Evolutionary conservation across 164 flowering plant species (phyloP), one percentile per base, ranked within the genome.

Genomic region (Vitis rupestris): DNA sequence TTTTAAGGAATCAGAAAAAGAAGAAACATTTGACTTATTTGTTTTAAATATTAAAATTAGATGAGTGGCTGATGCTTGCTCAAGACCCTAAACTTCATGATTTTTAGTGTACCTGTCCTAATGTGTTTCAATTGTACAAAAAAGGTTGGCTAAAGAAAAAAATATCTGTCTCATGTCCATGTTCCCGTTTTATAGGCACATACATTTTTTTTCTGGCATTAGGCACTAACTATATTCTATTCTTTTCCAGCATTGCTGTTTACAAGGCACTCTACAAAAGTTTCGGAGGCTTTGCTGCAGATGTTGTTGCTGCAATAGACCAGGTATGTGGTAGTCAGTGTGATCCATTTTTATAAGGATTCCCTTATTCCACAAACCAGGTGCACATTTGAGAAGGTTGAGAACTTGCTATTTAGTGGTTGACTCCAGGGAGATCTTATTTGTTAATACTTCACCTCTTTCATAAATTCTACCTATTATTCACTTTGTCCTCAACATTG

Each of bases 201-300:
- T 54, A 11, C 2, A 23, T 23, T 23, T 23, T 23, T 50, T 54
- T 53, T 61, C 0, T 47, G 16, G 27, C n/a, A 10, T 53, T 58
- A 59, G 9, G 14, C 17, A 16, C 12, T 59, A 13, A 68, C 61
- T 68, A 61, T n/a, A 30, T 23, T 56, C 47, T 19, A 48, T 55
- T 14, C 50, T 59, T 74, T 83, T 77, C 76, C 79, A 93, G 99
- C 76, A 77, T 95, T 77, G 94, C 98, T 74, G 86, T 95, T 71
- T 93, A 95, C 83, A 95, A 95, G 87, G 93, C 99, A 61, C 70
- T 95, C 67, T 95, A 93, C 85, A 95, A 91, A 82, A 86, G 97
- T 72, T 95, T 95, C 70, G 99, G 99, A 75, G 99, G 99, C 63
- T 95, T 95, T 76, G 98, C 98, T 75, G 99, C 99, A 12, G 99